Conservation (phyloP, 257 asterid species). For the Solanum chmielewskii region DNA sequence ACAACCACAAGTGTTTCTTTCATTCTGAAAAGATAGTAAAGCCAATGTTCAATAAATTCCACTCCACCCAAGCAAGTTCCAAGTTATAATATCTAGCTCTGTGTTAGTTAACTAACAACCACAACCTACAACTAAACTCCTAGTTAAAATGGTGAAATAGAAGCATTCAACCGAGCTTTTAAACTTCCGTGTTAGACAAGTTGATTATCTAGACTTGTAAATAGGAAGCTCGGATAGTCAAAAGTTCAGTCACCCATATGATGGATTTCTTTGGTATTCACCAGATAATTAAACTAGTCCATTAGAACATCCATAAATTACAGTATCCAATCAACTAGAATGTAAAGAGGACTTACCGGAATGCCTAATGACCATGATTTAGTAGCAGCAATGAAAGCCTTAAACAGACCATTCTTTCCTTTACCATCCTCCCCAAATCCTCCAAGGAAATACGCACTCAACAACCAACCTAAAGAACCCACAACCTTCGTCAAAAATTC, state of each 20-base stretch:
- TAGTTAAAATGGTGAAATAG: not conserved
- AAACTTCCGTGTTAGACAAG: not conserved
- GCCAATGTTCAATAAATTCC: too few relatives aligned
- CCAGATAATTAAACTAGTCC: not conserved
- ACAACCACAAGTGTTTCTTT: not conserved
- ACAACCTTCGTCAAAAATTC: not conserved
- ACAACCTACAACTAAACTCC: not conserved
- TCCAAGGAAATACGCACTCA: constrained; percentile 93
- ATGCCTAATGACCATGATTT: constrained; percentile 79
- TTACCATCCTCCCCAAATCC: constrained; percentile 80
- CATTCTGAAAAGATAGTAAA: too few relatives aligned
- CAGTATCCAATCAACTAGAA: not conserved
- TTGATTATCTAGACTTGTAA: not conserved
- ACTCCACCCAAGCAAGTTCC: too few relatives aligned
- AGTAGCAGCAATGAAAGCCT: constrained; percentile 60
- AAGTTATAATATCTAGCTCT: not conserved
- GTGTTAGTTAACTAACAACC: not conserved
- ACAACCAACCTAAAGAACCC: constrained; percentile 62
- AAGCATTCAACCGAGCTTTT: not conserved
- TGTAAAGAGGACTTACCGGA: constrained; percentile 26
- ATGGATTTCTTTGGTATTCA: not conserved
- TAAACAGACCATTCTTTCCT: constrained; percentile 62
- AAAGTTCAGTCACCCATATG: not conserved
- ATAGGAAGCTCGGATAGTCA: not conserved
- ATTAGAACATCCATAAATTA: too few relatives aligned